Evolutionary conservation across 768 basidiomycete species (phyloP), one percentile per base, ranked within the genome.

Genomic region (Filobasidium wieringae): DNA sequence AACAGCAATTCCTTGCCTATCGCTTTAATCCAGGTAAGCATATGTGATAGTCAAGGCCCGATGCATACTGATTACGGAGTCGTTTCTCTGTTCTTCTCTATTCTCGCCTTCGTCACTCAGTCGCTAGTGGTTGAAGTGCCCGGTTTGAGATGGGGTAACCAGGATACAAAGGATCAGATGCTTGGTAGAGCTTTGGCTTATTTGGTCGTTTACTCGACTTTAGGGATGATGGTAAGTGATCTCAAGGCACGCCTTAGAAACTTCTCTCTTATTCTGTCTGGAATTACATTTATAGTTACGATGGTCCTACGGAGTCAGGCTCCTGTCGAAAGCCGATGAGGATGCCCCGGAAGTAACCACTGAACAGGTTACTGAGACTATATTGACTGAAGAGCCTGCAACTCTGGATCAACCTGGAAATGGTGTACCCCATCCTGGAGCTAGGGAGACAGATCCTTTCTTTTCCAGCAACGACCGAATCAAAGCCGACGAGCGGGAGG

Each of bases 251-350:
- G 8, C 7, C 50, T 37, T n/a, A n/a, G n/a, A n/a, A n/a, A n/a
- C n/a, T n/a, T n/a, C n/a, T n/a, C n/a, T n/a, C n/a, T n/a, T n/a
- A n/a, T n/a, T n/a, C n/a, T n/a, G n/a, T n/a, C n/a, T n/a, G n/a
- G n/a, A n/a, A n/a, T n/a, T n/a, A n/a, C n/a, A n/a, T 14, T 2
- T 30, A 19, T 61, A 88, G 88, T 75, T 95, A 30, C 85, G 92
- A 15, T 96, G 93, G 87, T 91, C 88, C 54, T 88, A 86, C 71
- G 91, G 91, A 19, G 84, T 95, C n/a, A 81, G 79, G 51, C 78
- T 93, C 0, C 79, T 95, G 7, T 80, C 87, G 0, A 81, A 80
- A 57, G 85, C 87, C 2, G 87, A 88, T 57, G 77, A 79, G 8
- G 79, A 79, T 29, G 62, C 36, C 8, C 52, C 64, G 3, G 58